Base-by-base conservation (phyloP, 2,329 filamentous ascomycete species). In the Fusarium solani-melongenae region DNA sequence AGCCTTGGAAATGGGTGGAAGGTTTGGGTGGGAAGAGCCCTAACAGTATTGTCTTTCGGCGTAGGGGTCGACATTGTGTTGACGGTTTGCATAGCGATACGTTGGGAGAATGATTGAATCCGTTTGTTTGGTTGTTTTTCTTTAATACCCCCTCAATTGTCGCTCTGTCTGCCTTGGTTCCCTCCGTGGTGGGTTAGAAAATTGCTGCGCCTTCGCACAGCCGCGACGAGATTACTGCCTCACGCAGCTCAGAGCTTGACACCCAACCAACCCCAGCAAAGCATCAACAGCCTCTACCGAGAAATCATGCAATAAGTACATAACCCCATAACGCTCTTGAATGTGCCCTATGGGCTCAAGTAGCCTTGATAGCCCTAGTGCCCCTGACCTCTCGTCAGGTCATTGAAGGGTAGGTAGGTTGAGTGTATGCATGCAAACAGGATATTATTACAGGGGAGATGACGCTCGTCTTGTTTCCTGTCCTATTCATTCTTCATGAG, bases 91-190 rank as follows among this genome's bases (percentile, higher is more conserved):
- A 31, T 3, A 51, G 17, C 10, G 10, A 51, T 51, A 6, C 15
- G 4, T 29, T n/a, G 2, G 4, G 7, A 3, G 24, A 31, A 17
- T 29, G 15, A 31, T 14, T 51, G 3, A 6, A 11, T 0, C 2
- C 6, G 9, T n/a, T 10, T 27, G 2, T 7, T 8, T 15, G 10
- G 22, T 10, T 29, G 6, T 29, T 7, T 10, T n/a, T 1, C 1
- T n/a, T 51, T n/a, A 29, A 10, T n/a, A 51, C 11, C 24, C 2
- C 20, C 14, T 46, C 41, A 46, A 11, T 15, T 27, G 22, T 17
- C 4, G 15, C 4, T 24, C 41, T 46, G 41, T 24, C 22, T 15
- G 41, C 41, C 41, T 46, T 46, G 46, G 24, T 27, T 4, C 15
- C 17, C 46, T 51, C 14, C 11, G 5, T 44, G 39, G 4, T 12